These are phyloP conservation scores for Forsythia suspensa DNA, from an alignment of 257 asterid species.

Conservation along the genomic window DNA sequence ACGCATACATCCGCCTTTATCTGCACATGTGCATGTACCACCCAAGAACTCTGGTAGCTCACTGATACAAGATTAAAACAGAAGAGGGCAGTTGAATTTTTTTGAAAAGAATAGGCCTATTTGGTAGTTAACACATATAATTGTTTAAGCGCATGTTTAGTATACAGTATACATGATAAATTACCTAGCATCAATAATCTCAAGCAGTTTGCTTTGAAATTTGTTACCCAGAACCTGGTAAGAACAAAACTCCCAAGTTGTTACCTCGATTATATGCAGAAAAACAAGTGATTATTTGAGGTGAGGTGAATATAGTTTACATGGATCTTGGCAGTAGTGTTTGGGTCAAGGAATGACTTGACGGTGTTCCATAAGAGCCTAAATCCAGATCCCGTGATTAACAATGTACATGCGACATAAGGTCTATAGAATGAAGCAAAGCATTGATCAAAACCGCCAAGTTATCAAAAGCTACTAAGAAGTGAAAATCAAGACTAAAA, in stretches of 20 bases:
- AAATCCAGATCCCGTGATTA: conserved; percentile 96
- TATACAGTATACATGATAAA: not conserved
- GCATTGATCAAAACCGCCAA: not conserved
- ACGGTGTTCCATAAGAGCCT: conserved; percentile 96
- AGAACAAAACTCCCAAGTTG: conserved; percentile 3
- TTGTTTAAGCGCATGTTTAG: not conserved
- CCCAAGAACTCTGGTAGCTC: conserved; percentile 96
- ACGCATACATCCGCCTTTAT: conserved; percentile 83
- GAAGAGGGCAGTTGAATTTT: not conserved
- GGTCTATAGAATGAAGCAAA: conserved; percentile 40
- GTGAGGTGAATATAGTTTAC: conserved; percentile 39
- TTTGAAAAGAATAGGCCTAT: not conserved
- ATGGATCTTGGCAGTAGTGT: conserved; percentile 90
- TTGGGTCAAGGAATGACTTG: conserved; percentile 94
- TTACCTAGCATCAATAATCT: conserved; percentile 86
- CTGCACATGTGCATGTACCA: conserved; percentile 89
- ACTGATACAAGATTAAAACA: conserved; percentile 42
- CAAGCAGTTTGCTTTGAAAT: conserved; percentile 92
- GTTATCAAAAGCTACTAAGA: not conserved
- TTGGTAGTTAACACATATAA: not conserved
- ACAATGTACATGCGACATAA: conserved; percentile 89
- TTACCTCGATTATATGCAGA: not conserved
- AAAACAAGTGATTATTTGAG: not conserved
- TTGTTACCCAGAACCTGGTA: conserved; percentile 86
- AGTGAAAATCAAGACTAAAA: not conserved